phyloP scores from a whole-genome alignment of 2,329 filamentous ascomycete species.

The Hypoxylon rubiginosum region DNA sequence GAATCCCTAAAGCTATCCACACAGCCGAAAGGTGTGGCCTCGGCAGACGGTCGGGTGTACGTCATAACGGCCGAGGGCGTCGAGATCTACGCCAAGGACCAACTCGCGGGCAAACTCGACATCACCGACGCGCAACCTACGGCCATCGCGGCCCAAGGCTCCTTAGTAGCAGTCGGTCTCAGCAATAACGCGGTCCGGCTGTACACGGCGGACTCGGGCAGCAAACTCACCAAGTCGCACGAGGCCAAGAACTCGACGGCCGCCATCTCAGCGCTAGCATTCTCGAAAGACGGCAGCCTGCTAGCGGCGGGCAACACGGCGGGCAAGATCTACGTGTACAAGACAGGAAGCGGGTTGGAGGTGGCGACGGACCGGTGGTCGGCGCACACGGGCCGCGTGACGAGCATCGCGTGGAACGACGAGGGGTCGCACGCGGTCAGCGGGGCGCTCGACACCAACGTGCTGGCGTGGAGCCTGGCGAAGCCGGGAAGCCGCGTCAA shows the following conservation, averaged over 20 bases:
- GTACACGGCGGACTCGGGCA: slow-evolving; percentile 72
- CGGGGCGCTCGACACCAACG: slow-evolving; percentile 89
- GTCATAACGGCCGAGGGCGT: slow-evolving; percentile 68
- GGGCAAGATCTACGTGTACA: slow-evolving; percentile 90
- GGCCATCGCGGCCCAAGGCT: slow-evolving; percentile 77
- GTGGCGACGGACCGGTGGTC: slow-evolving; percentile 82
- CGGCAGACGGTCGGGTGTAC: slow-evolving; percentile 58
- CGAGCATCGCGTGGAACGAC: slow-evolving; percentile 79
- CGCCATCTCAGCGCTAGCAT: slow-evolving; percentile 82
- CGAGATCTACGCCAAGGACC: slow-evolving; percentile 69
- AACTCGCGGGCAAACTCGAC: slow-evolving; percentile 69
- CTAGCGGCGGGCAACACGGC: slow-evolving; percentile 86
- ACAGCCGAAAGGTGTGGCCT: slow-evolving; percentile 75
- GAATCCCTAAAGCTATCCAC: slow-evolving; percentile 75
- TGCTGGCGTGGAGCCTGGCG: slow-evolving; percentile 90
- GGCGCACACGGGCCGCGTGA: slow-evolving; percentile 70
- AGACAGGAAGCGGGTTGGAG: slow-evolving; percentile 69
- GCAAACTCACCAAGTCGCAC: slow-evolving; percentile 66
- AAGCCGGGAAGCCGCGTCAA: slow-evolving; percentile 89
- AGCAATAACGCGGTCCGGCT: slow-evolving; percentile 81
- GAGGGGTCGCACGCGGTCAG: slow-evolving; percentile 83
- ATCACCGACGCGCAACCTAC: slow-evolving; percentile 74
- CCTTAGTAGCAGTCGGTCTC: slow-evolving; percentile 79
- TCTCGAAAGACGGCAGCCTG: slow-evolving; percentile 81
- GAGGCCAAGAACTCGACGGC: slow-evolving; percentile 78